Percentiles rank a stretch among this genome's conserved stretches.
Evolutionary conservation across 2,329 filamentous ascomycete species (phyloP).

Genomic region (Neophaeococcomyces aloes): DNA sequence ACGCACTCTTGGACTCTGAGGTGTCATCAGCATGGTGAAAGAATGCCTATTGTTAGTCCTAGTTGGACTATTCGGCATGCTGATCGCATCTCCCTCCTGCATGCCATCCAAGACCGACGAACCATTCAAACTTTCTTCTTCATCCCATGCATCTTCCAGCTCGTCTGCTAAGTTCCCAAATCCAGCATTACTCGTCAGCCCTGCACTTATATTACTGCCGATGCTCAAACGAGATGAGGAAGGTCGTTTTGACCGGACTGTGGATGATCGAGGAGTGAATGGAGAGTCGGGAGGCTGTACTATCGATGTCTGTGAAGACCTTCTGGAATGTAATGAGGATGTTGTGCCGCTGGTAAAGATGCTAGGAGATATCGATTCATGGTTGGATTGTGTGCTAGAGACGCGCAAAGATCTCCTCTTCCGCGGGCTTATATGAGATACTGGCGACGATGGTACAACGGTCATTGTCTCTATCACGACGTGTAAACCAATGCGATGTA

Average conservation of each 20-base stretch:
- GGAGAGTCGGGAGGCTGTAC: conserved; percentile 26
- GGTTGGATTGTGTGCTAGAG: conserved; percentile 11
- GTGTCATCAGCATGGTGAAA: conserved; percentile 15
- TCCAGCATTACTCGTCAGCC: conserved; percentile 28
- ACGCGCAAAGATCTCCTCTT: conserved; percentile 18
- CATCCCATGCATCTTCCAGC: conserved; percentile 49
- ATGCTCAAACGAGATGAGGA: conserved; percentile 6
- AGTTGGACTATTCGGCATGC: conserved; percentile 13
- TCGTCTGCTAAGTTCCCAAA: conserved; percentile 55
- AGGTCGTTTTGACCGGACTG: conserved; percentile 26
- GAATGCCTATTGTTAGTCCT: conserved; percentile 18
- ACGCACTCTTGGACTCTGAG: conserved; percentile 16
- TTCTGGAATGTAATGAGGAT: conserved; percentile 17
- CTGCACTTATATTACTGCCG: conserved; percentile 4
- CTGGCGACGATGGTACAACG: conserved; percentile 12
- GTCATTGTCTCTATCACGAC: conserved; percentile 13
- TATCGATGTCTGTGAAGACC: conserved; percentile 20
- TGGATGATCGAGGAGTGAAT: conserved; percentile 28
- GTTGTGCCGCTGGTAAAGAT: conserved; percentile 18
- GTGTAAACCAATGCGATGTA: background rate
- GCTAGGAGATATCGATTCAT: conserved; percentile 13
- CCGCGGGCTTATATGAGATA: conserved; percentile 16
- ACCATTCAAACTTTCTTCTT: conserved; percentile 40
- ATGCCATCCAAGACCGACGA: conserved; percentile 26
- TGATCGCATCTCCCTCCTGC: conserved; percentile 25